phyloP scores from a whole-genome alignment of 148 eudicot species.

The Rhododendron ovatum region DNA sequence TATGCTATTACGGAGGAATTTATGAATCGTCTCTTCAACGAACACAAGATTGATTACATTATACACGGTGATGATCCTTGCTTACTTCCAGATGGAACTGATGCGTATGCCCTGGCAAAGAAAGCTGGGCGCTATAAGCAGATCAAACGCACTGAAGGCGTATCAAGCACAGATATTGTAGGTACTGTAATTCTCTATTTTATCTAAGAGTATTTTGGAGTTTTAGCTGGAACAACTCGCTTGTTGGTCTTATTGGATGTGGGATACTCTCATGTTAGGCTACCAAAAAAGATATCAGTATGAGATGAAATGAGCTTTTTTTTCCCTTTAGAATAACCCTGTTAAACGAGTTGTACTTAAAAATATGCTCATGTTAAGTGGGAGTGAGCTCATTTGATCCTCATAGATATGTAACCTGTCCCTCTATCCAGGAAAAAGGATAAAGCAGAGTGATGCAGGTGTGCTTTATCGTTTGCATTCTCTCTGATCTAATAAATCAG shows the following conservation, averaged over 20 bases:
- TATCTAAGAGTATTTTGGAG: neutral
- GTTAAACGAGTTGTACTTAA: neutral
- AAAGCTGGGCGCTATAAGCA: slow-evolving; percentile 93
- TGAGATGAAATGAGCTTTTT: neutral
- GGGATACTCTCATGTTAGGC: neutral
- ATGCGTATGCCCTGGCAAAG: slow-evolving; percentile 92
- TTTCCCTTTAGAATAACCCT: neutral
- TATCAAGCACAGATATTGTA: slow-evolving; percentile 97
- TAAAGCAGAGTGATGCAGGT: neutral
- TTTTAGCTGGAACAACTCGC: neutral
- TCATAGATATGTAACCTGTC: neutral
- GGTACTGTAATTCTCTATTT: slow-evolving; percentile 46
- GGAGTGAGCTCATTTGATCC: slow-evolving; percentile 5
- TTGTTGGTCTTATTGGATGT: slow-evolving; percentile 2
- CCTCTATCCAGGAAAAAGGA: neutral
- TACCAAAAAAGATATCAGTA: neutral
- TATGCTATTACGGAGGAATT: slow-evolving; percentile 90
- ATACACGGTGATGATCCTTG: slow-evolving; percentile 99
- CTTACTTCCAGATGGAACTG: slow-evolving; percentile 92
- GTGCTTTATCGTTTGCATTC: neutral
- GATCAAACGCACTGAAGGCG: slow-evolving; percentile 98
- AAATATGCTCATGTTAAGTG: neutral
- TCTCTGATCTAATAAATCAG: neutral
- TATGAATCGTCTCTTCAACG: slow-evolving; percentile 84
- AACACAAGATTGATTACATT: slow-evolving; percentile 81